phyloP scores from a whole-genome alignment of 176 grass and related monocot genomes.

The Musa itinerans region DNA sequence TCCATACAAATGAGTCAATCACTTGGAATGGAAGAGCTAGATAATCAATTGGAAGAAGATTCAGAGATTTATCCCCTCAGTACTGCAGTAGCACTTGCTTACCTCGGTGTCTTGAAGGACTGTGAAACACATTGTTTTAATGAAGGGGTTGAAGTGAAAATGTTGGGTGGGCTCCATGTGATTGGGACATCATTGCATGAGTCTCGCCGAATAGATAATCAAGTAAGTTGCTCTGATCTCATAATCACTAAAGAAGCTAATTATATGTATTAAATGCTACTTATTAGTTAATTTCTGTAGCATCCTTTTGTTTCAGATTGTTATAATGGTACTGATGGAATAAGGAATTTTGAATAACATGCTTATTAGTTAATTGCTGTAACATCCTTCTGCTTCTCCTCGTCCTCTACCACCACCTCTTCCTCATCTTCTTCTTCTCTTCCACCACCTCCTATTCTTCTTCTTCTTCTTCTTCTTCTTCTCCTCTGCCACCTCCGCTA shows the following conservation, averaged over 20 bases:
- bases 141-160: constrained; percentile 81
- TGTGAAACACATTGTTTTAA: constrained; percentile 70
- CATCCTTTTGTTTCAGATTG: neutral
- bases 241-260: neutral
- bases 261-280: neutral
- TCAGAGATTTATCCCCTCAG: constrained; percentile 58
- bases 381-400: too few species aligned
- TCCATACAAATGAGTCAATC: constrained; percentile 72
- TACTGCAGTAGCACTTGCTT: constrained; percentile 65
- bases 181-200: constrained; percentile 95
- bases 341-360: too few species aligned
- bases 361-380: too few species aligned
- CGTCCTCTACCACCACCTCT: too few species aligned
- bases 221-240: constrained; percentile 41
- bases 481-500: too few species aligned
- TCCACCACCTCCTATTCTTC: too few species aligned
- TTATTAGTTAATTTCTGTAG: neutral
- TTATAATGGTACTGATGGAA: neutral
- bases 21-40: constrained; percentile 56
- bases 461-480: too few species aligned
- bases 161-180: constrained; percentile 93
- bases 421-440: too few species aligned
- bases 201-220: constrained; percentile 93
- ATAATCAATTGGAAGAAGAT: constrained; percentile 49
- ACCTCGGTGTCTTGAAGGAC: constrained; percentile 64